Conservation (phyloP, 1,139 yeast species). For the Kodamaea plutei region DNA sequence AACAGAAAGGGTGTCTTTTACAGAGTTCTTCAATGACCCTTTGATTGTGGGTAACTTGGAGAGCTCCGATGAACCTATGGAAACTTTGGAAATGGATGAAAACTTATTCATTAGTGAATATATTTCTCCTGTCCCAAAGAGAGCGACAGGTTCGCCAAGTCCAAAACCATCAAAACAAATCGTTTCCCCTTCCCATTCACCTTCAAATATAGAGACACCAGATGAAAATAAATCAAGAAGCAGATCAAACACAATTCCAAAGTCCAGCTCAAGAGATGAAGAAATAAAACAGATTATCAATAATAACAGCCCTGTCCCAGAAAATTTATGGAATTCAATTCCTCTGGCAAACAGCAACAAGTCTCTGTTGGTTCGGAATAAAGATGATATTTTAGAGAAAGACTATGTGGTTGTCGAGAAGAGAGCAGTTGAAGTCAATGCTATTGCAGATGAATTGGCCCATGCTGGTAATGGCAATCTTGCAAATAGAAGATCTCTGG, state of each 20-base stretch:
- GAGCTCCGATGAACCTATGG: slow-evolving; percentile 54
- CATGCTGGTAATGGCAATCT: slow-evolving; percentile 59
- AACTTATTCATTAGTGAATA: slow-evolving; percentile 83
- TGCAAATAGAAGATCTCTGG: slow-evolving; percentile 18
- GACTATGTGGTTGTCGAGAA: slow-evolving; percentile 95
- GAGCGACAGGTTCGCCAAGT: slow-evolving; percentile 1
- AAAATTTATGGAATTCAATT: slow-evolving; percentile 22
- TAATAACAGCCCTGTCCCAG: slow-evolving; percentile 43
- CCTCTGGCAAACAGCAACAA: slow-evolving; percentile 13
- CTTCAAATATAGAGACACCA: background rate
- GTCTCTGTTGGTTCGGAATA: slow-evolving; percentile 17
- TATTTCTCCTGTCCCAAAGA: slow-evolving; percentile 35
- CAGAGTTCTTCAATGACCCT: slow-evolving; percentile 75
- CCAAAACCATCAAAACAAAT: slow-evolving; percentile 11
- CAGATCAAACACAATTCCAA: slow-evolving; percentile 5
- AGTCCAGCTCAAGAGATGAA: slow-evolving; percentile 33
- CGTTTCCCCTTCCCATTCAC: slow-evolving; percentile 4
- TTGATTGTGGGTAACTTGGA: slow-evolving; percentile 45
- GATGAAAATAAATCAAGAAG: slow-evolving; percentile 2
- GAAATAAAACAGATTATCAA: slow-evolving; percentile 42
- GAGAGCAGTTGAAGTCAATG: slow-evolving; percentile 90
- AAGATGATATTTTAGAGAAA: slow-evolving; percentile 55
- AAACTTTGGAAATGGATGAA: slow-evolving; percentile 68
- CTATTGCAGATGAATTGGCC: slow-evolving; percentile 87
- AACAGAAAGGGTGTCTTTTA: slow-evolving; percentile 79